Conservation (phyloP, 495 filamentous ascomycete genomes). For the Sabuloglossum arenarium region DNA sequence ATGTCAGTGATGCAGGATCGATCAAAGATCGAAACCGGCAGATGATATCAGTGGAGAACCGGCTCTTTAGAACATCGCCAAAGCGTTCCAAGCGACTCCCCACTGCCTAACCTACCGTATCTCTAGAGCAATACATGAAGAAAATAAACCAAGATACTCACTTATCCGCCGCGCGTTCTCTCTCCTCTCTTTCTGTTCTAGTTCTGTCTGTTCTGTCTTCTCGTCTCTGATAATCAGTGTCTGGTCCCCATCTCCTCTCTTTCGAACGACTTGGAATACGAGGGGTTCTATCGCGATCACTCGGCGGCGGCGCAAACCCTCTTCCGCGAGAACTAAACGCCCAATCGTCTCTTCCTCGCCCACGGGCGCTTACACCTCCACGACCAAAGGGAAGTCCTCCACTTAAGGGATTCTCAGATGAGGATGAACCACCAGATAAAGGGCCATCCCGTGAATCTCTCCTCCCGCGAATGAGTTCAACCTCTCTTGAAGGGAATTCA, state of each 20-base stretch:
- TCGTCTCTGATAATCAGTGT: conserved; percentile 13
- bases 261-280: conserved; percentile 46
- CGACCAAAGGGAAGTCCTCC: conserved; percentile 25
- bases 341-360: conserved; percentile 46
- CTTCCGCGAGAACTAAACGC: conserved; percentile 24
- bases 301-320: conserved; percentile 37
- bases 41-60: too few relatives aligned
- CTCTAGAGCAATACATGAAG: not conserved
- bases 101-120: too few relatives aligned
- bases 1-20: not conserved
- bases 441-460: conserved; percentile 40
- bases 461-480: conserved; percentile 26
- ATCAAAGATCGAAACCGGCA: too few relatives aligned
- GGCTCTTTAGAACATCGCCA: too few relatives aligned
- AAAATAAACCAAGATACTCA: not conserved
- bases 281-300: conserved; percentile 35
- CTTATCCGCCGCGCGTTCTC: conserved; percentile 19
- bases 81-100: too few relatives aligned
- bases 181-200: conserved; percentile 23
- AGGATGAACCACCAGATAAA: conserved; percentile 42
- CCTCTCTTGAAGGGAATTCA: conserved; percentile 18
- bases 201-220: conserved; percentile 22
- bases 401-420: conserved; percentile 28
- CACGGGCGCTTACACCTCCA: conserved; percentile 37
- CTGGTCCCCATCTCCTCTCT: conserved; percentile 33